Percentiles rank a stretch among this genome's conserved stretches.
These are phyloP conservation scores for Rhizomucor pusillus DNA, from an alignment of 371 early-diverging fungal genomes.

Conservation along the genomic window DNA sequence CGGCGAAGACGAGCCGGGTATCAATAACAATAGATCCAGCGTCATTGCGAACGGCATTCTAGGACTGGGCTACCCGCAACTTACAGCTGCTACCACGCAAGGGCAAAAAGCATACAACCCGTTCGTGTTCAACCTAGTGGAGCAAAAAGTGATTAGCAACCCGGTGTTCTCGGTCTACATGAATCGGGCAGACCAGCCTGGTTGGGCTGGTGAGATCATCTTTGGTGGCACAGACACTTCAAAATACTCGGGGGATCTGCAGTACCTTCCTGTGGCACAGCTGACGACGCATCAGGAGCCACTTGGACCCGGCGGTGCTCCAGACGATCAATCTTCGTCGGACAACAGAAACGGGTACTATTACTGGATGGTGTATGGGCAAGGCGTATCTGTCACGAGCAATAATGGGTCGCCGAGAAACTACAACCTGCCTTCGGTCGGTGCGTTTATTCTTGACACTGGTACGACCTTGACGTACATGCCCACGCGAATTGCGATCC, in stretches of 20 bases:
- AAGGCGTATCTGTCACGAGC: constrained; percentile 31
- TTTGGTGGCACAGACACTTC: constrained; percentile 57
- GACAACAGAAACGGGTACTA: constrained; percentile 19
- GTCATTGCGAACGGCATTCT: constrained; percentile 45
- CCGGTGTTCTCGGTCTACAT: constrained; percentile 45
- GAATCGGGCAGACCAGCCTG: constrained; percentile 21
- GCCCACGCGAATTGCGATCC: constrained; percentile 25
- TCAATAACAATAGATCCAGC: constrained; percentile 16
- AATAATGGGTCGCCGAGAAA: constrained; percentile 10
- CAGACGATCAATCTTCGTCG: neutral
- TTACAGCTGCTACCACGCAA: constrained; percentile 32
- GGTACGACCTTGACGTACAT: constrained; percentile 49
- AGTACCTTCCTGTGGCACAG: constrained; percentile 44
- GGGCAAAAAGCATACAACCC: constrained; percentile 33
- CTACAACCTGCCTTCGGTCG: constrained; percentile 7
- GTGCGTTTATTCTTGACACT: constrained; percentile 44
- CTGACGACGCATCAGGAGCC: constrained; percentile 12
- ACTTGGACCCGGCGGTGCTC: neutral
- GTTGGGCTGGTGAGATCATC: constrained; percentile 55
- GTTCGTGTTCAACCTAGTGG: constrained; percentile 39
- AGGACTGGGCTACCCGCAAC: constrained; percentile 43
- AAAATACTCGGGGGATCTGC: constrained; percentile 50
- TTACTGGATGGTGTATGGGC: constrained; percentile 50
- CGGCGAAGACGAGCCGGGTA: constrained; percentile 2
- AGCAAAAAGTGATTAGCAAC: constrained; percentile 31